These are phyloP conservation scores for Coemansia aciculifera DNA, from an alignment of 192 early-diverging fungal species.

Conservation along the genomic window DNA sequence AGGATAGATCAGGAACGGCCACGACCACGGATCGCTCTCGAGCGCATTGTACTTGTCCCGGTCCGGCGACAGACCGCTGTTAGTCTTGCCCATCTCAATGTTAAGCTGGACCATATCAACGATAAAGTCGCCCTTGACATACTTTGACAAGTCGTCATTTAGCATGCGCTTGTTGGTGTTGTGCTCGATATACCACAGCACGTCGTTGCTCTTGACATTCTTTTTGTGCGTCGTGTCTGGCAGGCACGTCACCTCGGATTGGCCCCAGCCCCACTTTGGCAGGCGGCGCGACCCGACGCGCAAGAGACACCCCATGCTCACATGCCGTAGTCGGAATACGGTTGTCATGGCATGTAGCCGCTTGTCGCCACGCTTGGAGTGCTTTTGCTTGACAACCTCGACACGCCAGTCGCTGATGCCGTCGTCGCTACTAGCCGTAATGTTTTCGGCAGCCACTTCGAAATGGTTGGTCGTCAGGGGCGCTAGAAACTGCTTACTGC, in stretches of 20 bases:
- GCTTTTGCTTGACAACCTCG: slow-evolving; percentile 54
- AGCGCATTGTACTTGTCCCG: slow-evolving; percentile 58
- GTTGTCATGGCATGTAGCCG: slow-evolving; percentile 61
- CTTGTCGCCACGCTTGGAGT: slow-evolving; percentile 52
- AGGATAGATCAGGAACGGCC: slow-evolving; percentile 84
- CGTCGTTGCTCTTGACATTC: slow-evolving; percentile 51
- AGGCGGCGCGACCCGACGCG: slow-evolving; percentile 68
- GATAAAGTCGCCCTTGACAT: slow-evolving; percentile 38
- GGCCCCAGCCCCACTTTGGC: slow-evolving; percentile 87
- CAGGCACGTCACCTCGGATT: slow-evolving; percentile 91
- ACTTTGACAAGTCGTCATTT: slow-evolving; percentile 40
- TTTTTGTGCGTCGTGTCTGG: slow-evolving; percentile 80
- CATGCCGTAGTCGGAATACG: slow-evolving; percentile 73
- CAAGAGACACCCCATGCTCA: slow-evolving; percentile 74
- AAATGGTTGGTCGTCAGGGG: slow-evolving; percentile 69
- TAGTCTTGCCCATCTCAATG: slow-evolving; percentile 53
- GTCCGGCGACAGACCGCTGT: slow-evolving; percentile 51
- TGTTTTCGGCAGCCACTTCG: slow-evolving; percentile 59
- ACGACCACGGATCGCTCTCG: slow-evolving; percentile 69
- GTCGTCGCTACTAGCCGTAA: slow-evolving; percentile 69
- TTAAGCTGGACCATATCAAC: slow-evolving; percentile 50
- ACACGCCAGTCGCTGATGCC: slow-evolving; percentile 67
- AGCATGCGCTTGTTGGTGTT: slow-evolving; percentile 38
- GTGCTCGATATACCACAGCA: slow-evolving; percentile 59
- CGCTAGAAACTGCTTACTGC: slow-evolving; percentile 63